Conservation (phyloP, 352 stramenopile species). For the Pythium aristosporum region DNA sequence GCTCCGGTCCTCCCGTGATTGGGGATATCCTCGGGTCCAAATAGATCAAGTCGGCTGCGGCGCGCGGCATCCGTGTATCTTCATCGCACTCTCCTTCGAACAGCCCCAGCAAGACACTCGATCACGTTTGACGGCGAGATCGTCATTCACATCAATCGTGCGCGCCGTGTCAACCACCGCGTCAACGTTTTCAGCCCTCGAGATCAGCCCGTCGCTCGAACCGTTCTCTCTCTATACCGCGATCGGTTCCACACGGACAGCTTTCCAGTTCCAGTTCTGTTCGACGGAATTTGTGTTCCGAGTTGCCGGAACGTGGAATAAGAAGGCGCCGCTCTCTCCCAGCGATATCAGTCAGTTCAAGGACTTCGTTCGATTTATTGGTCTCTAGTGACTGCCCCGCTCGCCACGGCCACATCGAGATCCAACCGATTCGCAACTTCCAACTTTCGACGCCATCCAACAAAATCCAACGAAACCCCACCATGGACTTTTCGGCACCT, state of each 20-base stretch:
- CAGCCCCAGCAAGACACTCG: neutral
- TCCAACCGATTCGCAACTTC: neutral
- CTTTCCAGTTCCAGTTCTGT: neutral
- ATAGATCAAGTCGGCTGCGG: conserved; percentile 11
- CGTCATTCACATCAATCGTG: no score
- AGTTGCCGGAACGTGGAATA: conserved; percentile 16
- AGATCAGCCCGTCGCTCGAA: neutral
- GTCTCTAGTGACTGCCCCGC: conserved; percentile 5
- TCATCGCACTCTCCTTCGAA: conserved; percentile 1
- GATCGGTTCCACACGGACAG: conserved; percentile 1
- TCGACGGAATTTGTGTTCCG: neutral
- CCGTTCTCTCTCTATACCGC: neutral
- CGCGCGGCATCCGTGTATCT: conserved; percentile 3
- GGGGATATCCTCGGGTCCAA: conserved; percentile 12
- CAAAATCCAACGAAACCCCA: conserved; percentile 2
- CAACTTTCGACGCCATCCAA: neutral
- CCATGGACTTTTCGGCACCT: conserved; percentile 55
- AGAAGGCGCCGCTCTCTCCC: conserved; percentile 17
- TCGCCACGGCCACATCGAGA: neutral
- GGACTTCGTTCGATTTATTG: conserved; percentile 14
- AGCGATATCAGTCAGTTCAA: conserved; percentile 20
- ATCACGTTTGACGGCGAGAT: no score
- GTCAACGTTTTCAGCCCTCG: neutral
- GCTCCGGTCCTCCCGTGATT: conserved; percentile 23
- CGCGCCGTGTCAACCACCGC: neutral